Conservation (phyloP, 306 rosid species). For the Sphenostylis stenocarpa region DNA sequence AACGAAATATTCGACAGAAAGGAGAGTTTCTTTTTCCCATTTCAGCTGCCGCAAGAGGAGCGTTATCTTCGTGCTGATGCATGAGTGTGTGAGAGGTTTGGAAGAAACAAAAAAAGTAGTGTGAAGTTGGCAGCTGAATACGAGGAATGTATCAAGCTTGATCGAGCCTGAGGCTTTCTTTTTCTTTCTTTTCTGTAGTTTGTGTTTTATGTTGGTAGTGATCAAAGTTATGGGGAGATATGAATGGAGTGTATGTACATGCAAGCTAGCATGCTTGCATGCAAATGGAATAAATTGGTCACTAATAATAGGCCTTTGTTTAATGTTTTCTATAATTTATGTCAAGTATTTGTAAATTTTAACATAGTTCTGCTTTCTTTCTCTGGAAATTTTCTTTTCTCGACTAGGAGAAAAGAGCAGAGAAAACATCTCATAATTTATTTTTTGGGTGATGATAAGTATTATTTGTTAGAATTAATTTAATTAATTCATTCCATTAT, state of each 20-base stretch:
- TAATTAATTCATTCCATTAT: too few relatives aligned
- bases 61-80: conserved; percentile 32
- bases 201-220: too few relatives aligned
- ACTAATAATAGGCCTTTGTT: neutral
- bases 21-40: conserved; percentile 47
- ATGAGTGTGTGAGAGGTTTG: neutral
- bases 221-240: too few relatives aligned
- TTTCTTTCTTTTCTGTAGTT: too few relatives aligned
- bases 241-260: neutral
- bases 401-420: too few relatives aligned
- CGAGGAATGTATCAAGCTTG: neutral
- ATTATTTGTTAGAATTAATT: too few relatives aligned
- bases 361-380: too few relatives aligned
- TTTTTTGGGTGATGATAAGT: too few relatives aligned
- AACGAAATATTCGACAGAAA: conserved; percentile 48
- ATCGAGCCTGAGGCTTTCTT: neutral
- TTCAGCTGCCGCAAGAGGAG: neutral
- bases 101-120: neutral
- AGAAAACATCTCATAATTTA: too few relatives aligned
- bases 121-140: neutral
- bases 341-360: too few relatives aligned
- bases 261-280: neutral
- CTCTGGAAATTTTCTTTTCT: too few relatives aligned
- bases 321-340: too few relatives aligned
- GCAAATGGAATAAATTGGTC: neutral